phyloP scores from a whole-genome alignment of 2,329 filamentous ascomycete genomes.

The Epichloe gansuensis region DNA sequence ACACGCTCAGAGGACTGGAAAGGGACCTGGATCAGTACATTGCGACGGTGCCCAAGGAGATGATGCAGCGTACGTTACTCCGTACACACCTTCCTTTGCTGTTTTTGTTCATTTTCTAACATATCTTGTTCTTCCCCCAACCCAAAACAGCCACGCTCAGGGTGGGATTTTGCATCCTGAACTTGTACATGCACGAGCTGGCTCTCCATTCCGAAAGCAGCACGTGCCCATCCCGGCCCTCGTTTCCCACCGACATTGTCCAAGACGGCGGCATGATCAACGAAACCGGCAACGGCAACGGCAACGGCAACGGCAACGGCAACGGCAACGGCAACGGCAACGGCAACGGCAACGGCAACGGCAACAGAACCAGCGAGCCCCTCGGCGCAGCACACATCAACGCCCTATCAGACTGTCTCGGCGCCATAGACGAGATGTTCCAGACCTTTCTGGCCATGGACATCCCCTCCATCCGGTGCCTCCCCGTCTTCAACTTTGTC shows the following conservation, averaged over 20 bases:
- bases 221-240: slow-evolving; percentile 39
- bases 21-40: slow-evolving; percentile 50
- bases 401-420: slow-evolving; percentile 54
- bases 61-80: slow-evolving; percentile 39
- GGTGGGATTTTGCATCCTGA: slow-evolving; percentile 53
- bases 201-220: slow-evolving; percentile 53
- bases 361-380: slow-evolving; percentile 26
- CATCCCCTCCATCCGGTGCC: slow-evolving; percentile 42
- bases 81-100: background rate
- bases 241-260: slow-evolving; percentile 33
- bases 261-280: slow-evolving; percentile 29
- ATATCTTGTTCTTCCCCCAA: background rate
- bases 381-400: slow-evolving; percentile 45
- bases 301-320: slow-evolving; percentile 27
- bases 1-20: slow-evolving; percentile 53
- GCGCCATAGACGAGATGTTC: slow-evolving; percentile 54
- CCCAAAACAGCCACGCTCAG: slow-evolving; percentile 40
- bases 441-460: slow-evolving; percentile 53
- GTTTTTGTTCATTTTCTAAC: background rate
- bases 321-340: slow-evolving; percentile 27
- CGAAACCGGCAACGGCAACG: slow-evolving; percentile 22
- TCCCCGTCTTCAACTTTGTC: slow-evolving; percentile 61
- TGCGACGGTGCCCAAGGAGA: slow-evolving; percentile 36
- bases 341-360: slow-evolving; percentile 28
- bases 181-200: slow-evolving; percentile 65